These are phyloP conservation scores for Alternaria conjuncta DNA, from an alignment of 2,329 filamentous ascomycete species.

Conservation along the genomic window DNA sequence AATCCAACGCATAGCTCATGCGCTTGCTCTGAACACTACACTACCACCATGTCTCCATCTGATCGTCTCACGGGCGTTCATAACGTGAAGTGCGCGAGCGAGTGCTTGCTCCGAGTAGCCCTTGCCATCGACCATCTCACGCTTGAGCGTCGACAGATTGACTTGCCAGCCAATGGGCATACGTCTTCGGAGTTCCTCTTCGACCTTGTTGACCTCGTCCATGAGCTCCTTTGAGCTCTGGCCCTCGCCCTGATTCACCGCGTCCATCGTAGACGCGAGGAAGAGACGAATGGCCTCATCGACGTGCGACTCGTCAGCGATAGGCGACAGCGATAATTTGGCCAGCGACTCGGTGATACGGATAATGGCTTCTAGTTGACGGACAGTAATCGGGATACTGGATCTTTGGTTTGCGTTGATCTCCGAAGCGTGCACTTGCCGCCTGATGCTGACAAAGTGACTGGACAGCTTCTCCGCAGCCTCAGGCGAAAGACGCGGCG, in stretches of 20 bases:
- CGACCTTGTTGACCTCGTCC: slow-evolving; percentile 85
- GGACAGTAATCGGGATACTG: slow-evolving; percentile 95
- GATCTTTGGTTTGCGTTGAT: slow-evolving; percentile 87
- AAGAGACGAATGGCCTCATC: slow-evolving; percentile 98
- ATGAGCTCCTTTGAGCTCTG: slow-evolving; percentile 83
- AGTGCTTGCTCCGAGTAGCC: slow-evolving; percentile 88
- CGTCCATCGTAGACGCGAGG: slow-evolving; percentile 96
- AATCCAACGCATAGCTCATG: not conserved
- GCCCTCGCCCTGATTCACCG: slow-evolving; percentile 86
- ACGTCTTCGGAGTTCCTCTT: slow-evolving; percentile 84
- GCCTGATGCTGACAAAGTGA: slow-evolving; percentile 94
- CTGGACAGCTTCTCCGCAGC: slow-evolving; percentile 95
- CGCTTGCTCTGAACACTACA: slow-evolving; percentile 31
- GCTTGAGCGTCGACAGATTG: slow-evolving; percentile 80
- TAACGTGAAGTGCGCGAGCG: slow-evolving; percentile 80
- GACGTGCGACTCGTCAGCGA: slow-evolving; percentile 90
- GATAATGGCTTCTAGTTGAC: slow-evolving; percentile 95
- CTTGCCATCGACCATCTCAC: slow-evolving; percentile 91
- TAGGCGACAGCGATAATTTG: slow-evolving; percentile 83
- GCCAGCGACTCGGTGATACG: slow-evolving; percentile 96
- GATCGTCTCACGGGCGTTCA: slow-evolving; percentile 87
- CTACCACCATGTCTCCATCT: slow-evolving; percentile 72
- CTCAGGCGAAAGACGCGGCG: slow-evolving; percentile 85
- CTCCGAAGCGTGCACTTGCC: slow-evolving; percentile 91
- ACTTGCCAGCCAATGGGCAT: slow-evolving; percentile 96